These are phyloP conservation scores for Arctostaphylos glauca DNA, from an alignment of 148 eudicot species.

Conservation along the genomic window DNA sequence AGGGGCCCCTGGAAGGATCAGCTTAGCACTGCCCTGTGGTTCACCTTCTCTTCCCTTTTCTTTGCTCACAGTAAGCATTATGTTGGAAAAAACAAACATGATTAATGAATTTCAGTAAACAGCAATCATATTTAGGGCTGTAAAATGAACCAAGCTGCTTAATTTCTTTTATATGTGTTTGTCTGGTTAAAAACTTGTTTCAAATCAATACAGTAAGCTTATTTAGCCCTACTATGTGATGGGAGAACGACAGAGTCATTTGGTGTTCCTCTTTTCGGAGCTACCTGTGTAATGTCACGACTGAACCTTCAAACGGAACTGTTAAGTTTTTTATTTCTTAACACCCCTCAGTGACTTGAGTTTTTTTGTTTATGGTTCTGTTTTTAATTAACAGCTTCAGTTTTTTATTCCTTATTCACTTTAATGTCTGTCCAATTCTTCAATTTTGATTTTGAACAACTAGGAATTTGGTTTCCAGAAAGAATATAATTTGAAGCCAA, in stretches of 20 bases:
- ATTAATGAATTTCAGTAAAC: not conserved
- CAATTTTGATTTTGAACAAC: too few species aligned
- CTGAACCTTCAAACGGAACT: not conserved
- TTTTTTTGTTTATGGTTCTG: too few species aligned
- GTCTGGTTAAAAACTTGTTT: not conserved
- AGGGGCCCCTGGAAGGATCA: constrained; percentile 32
- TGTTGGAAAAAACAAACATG: not conserved
- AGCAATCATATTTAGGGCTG: not conserved
- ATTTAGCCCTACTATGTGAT: not conserved
- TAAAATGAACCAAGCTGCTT: not conserved
- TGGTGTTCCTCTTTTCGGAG: not conserved
- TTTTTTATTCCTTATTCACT: too few species aligned
- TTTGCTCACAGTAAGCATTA: constrained; percentile 39
- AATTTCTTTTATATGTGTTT: not conserved
- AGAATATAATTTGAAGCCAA: too few species aligned
- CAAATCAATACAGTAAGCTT: not conserved
- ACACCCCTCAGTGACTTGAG: not conserved
- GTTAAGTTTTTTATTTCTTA: not conserved
- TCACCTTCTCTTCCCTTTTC: constrained; percentile 34
- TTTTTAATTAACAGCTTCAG: too few species aligned
- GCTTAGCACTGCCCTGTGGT: constrained; percentile 30
- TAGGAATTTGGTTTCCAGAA: too few species aligned
- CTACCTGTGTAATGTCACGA: not conserved
- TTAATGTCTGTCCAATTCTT: too few species aligned
- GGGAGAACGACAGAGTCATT: not conserved